Percentiles rank a stretch among this genome's conserved stretches.
Evolutionary conservation across 257 asterid genomes (phyloP).

Genomic region (Fraxinus cuspidata): DNA sequence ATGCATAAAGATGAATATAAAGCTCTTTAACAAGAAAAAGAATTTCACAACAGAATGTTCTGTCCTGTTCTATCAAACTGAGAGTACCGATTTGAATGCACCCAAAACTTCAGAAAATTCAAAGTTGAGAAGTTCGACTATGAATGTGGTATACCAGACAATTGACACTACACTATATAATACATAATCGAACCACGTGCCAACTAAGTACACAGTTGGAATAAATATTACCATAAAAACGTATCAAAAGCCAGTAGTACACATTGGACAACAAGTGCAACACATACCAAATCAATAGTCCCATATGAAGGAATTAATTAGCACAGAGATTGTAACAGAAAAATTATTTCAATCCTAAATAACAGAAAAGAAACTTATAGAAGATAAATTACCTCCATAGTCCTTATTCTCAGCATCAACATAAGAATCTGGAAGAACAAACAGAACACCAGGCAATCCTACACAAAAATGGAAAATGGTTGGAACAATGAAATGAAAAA

Average conservation of each 20-base stretch:
- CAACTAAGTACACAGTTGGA: background rate
- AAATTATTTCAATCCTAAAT: background rate
- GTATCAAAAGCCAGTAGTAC: background rate
- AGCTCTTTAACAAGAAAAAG: background rate
- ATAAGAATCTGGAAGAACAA: conserved; percentile 97
- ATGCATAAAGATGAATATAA: background rate
- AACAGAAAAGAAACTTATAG: background rate
- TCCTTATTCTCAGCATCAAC: conserved; percentile 97
- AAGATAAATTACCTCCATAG: conserved; percentile 69
- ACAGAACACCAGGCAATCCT: conserved; percentile 94
- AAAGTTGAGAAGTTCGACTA: background rate
- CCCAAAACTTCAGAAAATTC: background rate
- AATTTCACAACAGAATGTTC: background rate
- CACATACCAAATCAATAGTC: background rate
- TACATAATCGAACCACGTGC: background rate
- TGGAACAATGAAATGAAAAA: background rate
- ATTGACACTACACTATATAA: background rate
- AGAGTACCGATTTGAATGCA: background rate
- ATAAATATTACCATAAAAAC: background rate
- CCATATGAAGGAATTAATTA: background rate
- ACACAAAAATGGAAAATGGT: conserved; percentile 19
- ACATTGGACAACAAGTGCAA: background rate
- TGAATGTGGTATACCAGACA: background rate
- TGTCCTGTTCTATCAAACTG: background rate
- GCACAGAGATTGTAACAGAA: background rate